These are phyloP conservation scores for Thelephora aurantiotincta DNA, from an alignment of 768 basidiomycete genomes.

Conservation along the genomic window DNA sequence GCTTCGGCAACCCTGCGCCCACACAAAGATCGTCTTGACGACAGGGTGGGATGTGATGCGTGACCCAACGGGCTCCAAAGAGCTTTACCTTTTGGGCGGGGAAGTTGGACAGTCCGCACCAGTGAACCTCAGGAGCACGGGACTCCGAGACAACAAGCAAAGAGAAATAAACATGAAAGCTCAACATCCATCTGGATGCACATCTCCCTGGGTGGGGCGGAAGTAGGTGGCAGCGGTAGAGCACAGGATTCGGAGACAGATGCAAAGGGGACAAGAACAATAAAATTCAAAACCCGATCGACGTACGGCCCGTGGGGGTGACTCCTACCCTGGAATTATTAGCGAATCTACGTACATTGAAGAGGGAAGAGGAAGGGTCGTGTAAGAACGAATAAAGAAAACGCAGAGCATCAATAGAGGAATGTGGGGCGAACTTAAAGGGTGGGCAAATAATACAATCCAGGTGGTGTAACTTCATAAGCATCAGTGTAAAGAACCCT, in stretches of 20 bases:
- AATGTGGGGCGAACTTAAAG: not conserved
- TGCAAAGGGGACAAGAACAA: not conserved
- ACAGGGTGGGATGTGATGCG: too few species aligned
- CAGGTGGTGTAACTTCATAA: too few species aligned
- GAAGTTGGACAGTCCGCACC: too few species aligned
- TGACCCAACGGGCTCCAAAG: too few species aligned
- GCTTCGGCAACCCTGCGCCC: too few species aligned
- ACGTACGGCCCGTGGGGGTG: not conserved
- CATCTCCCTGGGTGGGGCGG: not conserved
- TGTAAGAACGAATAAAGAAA: not conserved
- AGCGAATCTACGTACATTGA: not conserved
- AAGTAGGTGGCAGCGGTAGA: not conserved
- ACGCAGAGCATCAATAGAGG: not conserved
- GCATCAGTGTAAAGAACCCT: not conserved
- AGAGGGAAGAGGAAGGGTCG: not conserved
- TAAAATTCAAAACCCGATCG: not conserved
- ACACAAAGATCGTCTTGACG: too few species aligned
- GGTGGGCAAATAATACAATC: not conserved
- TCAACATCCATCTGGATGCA: constrained; percentile 4
- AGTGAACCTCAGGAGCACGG: too few species aligned
- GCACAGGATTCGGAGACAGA: not conserved
- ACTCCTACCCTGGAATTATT: not conserved
- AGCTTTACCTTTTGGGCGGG: too few species aligned
- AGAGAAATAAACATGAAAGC: constrained; percentile 17
- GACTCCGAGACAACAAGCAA: too few species aligned